Conservation (phyloP, 2,329 filamentous ascomycete genomes). For the Bipolaris bicolor region DNA sequence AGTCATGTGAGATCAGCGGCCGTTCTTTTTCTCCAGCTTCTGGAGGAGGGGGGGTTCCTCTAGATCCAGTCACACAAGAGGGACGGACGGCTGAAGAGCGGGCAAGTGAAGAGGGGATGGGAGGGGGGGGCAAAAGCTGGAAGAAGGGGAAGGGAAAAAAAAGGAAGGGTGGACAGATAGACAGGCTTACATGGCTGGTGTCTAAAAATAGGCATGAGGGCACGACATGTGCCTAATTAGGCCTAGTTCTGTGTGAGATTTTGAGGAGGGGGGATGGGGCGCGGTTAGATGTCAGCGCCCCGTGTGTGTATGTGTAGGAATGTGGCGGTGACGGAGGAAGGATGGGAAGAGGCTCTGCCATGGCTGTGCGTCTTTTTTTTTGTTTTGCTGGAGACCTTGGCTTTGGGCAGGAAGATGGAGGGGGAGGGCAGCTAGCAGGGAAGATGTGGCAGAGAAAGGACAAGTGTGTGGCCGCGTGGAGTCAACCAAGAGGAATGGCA, state of each 20-base stretch:
- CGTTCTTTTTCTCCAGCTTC: constrained; percentile 10
- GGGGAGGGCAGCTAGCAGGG: not conserved
- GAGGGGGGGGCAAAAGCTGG: too few species aligned
- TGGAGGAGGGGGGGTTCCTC: too few species aligned
- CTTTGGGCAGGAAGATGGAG: not conserved
- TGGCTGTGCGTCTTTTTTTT: not conserved
- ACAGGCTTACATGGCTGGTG: not conserved
- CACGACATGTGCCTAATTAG: not conserved
- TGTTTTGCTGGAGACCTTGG: not conserved
- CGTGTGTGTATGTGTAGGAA: not conserved
- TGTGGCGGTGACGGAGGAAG: constrained; percentile 3
- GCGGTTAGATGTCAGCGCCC: not conserved
- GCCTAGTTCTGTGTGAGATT: not conserved
- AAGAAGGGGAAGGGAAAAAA: not conserved
- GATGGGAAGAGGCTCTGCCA: constrained; percentile 5
- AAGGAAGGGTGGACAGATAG: not conserved
- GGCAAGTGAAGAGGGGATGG: not conserved
- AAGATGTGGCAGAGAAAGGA: not conserved
- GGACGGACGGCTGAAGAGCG: not conserved
- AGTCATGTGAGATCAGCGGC: constrained; percentile 7
- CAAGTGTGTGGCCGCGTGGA: not conserved
- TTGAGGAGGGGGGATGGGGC: not conserved
- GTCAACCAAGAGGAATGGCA: not conserved
- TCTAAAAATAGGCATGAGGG: constrained; percentile 9
- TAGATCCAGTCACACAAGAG: not conserved